Percentiles rank a stretch among this genome's conserved stretches.
These are phyloP conservation scores for Heterobasidion parviporum DNA, from an alignment of 1,284 basidiomycete genomes.

Conservation along the genomic window DNA sequence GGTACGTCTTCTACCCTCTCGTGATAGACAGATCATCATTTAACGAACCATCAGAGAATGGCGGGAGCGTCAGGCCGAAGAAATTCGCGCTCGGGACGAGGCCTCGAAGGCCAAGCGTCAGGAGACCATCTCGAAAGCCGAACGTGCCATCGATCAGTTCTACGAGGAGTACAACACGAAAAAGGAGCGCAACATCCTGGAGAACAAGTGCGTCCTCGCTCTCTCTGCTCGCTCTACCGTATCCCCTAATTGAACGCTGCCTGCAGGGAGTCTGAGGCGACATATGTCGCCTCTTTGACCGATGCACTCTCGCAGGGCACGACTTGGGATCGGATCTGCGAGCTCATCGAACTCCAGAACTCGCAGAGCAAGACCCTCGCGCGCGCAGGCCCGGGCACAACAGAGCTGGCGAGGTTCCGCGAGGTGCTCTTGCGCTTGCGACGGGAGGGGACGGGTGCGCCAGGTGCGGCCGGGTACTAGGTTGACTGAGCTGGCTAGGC, in stretches of 20 bases:
- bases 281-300: conserved; percentile 68
- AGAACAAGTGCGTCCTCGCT: conserved; percentile 82
- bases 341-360: conserved; percentile 85
- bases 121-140: conserved; percentile 84
- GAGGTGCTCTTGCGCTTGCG: conserved; percentile 82
- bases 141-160: conserved; percentile 91
- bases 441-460: conserved; percentile 84
- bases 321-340: conserved; percentile 93
- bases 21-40: not conserved
- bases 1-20: conserved; percentile 32
- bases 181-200: conserved; percentile 88
- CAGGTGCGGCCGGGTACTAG: conserved; percentile 88
- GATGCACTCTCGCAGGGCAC: conserved; percentile 84
- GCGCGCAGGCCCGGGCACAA: conserved; percentile 79
- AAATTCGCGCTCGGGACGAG: conserved; percentile 78
- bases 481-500: not conserved
- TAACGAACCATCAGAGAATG: conserved; percentile 51
- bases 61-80: conserved; percentile 81
- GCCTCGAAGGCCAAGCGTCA: conserved; percentile 74
- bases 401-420: conserved; percentile 86
- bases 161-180: conserved; percentile 91
- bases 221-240: not conserved
- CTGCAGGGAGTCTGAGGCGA: conserved; percentile 81
- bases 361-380: conserved; percentile 96
- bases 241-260: conserved; percentile 1